phyloP scores from a whole-genome alignment of 2,329 filamentous ascomycete genomes.

The Colletotrichum sp. region DNA sequence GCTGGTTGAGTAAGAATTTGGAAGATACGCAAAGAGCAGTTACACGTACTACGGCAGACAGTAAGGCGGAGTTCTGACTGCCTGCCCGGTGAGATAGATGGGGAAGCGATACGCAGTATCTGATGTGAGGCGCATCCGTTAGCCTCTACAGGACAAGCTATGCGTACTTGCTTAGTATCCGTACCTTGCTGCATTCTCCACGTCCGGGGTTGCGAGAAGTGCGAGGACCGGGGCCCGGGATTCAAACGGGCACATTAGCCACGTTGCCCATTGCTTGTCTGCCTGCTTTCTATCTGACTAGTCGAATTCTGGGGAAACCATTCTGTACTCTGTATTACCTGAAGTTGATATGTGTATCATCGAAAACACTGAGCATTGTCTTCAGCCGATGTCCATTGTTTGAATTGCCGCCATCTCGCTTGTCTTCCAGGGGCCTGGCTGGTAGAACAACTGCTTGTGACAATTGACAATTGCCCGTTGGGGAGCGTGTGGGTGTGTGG shows the following conservation, averaged over 20 bases:
- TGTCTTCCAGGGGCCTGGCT: not conserved
- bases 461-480: not conserved
- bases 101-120: not conserved
- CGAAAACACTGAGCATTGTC: not conserved
- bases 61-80: not conserved
- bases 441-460: not conserved
- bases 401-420: constrained; percentile 2
- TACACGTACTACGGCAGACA: not conserved
- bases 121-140: not conserved
- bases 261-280: not conserved
- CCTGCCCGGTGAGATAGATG: not conserved
- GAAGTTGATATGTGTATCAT: not conserved
- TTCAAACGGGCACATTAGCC: not conserved
- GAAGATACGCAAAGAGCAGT: not conserved
- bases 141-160: not conserved
- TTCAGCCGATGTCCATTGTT: not conserved
- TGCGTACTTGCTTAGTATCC: not conserved
- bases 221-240: not conserved
- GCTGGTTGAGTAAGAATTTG: not conserved
- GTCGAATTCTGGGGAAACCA: not conserved
- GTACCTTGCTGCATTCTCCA: not conserved
- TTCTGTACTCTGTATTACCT: not conserved
- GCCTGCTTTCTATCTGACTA: not conserved
- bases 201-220: not conserved
- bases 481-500: not conserved